phyloP scores from a whole-genome alignment of 2,329 filamentous ascomycete species.

The Xylariaceae sp. region DNA sequence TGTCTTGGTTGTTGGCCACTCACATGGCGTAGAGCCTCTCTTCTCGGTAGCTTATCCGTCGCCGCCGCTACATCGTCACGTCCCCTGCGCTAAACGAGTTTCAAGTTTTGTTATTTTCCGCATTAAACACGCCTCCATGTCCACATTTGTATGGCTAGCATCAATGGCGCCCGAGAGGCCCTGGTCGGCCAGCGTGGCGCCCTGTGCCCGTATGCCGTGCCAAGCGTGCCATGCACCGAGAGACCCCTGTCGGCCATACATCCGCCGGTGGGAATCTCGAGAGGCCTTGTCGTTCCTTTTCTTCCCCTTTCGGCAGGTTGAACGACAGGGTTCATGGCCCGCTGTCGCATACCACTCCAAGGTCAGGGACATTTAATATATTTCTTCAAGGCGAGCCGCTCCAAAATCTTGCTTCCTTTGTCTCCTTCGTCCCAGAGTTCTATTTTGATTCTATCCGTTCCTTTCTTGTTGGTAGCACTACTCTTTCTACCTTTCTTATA shows the following conservation, averaged over 20 bases:
- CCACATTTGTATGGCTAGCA: slow-evolving; percentile 17
- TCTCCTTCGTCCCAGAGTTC: slow-evolving; percentile 20
- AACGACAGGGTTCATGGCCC: too few relatives aligned
- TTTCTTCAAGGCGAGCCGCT: slow-evolving; percentile 22
- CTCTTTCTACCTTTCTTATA: slow-evolving; percentile 23
- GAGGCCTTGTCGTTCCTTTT: too few relatives aligned
- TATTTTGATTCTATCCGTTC: slow-evolving; percentile 24
- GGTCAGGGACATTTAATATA: slow-evolving; percentile 22
- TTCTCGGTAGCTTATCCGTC: too few relatives aligned
- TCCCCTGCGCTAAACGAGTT: slow-evolving; percentile 13
- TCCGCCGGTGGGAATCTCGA: too few relatives aligned
- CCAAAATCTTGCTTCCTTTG: slow-evolving; percentile 15
- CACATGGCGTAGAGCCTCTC: too few relatives aligned
- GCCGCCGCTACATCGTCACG: not conserved
- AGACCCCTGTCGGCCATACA: slow-evolving; percentile 1
- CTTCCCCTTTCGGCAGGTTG: slow-evolving; percentile 8
- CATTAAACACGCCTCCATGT: slow-evolving; percentile 12
- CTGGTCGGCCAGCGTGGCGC: slow-evolving; percentile 19
- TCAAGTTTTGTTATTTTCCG: slow-evolving; percentile 22
- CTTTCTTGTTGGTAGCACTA: too few relatives aligned
- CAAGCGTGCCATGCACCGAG: not conserved
- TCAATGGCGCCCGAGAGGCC: slow-evolving; percentile 15
- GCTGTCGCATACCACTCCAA: slow-evolving; percentile 12
- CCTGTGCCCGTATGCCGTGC: not conserved
- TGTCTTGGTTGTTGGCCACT: too few relatives aligned